These are phyloP conservation scores for Kalmusia sp. DNA, from an alignment of 2,329 filamentous ascomycete species.

Conservation along the genomic window DNA sequence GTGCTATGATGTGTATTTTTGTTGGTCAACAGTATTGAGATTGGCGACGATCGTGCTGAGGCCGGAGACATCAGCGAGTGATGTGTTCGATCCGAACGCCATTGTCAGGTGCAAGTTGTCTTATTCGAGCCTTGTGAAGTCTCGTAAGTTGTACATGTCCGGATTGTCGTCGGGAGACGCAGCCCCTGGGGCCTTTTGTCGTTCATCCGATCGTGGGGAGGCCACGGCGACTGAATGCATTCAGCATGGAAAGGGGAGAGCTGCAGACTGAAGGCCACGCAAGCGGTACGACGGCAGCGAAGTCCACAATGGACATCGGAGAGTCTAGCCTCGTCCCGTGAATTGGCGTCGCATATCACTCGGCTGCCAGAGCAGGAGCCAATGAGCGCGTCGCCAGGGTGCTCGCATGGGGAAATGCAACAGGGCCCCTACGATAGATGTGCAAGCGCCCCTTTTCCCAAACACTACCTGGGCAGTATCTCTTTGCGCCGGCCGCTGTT, in stretches of 20 bases:
- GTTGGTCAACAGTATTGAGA: no score
- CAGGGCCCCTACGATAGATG: conserved; percentile 7
- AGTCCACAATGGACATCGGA: not conserved
- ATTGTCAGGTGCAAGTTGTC: no score
- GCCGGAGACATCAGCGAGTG: no score
- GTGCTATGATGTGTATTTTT: not conserved
- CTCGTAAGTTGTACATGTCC: no score
- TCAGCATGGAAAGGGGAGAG: not conserved
- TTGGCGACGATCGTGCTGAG: no score
- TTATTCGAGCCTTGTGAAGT: no score
- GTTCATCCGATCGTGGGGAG: no score
- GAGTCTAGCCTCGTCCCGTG: not conserved
- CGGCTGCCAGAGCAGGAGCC: not conserved
- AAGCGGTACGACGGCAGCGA: not conserved
- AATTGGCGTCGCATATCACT: not conserved
- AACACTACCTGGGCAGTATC: not conserved
- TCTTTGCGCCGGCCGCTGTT: conserved; percentile 2
- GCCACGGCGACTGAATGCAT: not conserved
- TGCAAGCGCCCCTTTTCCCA: conserved; percentile 10
- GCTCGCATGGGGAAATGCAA: not conserved
- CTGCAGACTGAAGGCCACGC: no score
- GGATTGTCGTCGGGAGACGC: no score
- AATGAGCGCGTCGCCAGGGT: not conserved
- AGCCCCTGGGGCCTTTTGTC: no score
- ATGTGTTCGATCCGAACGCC: no score